These are phyloP conservation scores for Chytridium lagenaria DNA, from an alignment of 371 early-diverging fungal genomes.

Conservation along the genomic window DNA sequence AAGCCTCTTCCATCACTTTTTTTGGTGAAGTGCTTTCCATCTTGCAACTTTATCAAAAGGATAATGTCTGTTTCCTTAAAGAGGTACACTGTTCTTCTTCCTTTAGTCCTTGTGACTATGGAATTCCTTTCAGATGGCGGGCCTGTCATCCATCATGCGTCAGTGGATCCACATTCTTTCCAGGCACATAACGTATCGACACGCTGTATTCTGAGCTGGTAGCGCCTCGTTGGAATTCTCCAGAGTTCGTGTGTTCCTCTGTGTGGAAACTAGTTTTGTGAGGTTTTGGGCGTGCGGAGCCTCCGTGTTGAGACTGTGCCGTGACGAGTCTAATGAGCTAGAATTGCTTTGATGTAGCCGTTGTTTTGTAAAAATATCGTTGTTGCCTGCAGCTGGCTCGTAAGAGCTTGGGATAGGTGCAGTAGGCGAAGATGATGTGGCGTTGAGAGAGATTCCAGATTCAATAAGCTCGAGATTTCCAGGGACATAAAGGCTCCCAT, in stretches of 20 bases:
- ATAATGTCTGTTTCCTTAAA: constrained; percentile 23
- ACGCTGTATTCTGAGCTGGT: neutral
- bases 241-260: neutral
- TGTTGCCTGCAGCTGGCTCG: neutral
- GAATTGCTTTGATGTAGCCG: neutral
- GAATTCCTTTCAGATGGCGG: constrained; percentile 3
- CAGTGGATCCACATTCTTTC: neutral
- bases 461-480: constrained; percentile 6
- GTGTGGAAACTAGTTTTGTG: neutral
- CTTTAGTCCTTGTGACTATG: constrained; percentile 14
- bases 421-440: neutral
- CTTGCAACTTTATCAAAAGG: constrained; percentile 28
- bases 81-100: constrained; percentile 22
- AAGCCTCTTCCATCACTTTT: constrained; percentile 24
- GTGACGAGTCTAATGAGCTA: neutral
- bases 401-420: too few species aligned
- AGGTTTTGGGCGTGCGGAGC: neutral
- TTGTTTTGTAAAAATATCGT: neutral
- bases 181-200: neutral
- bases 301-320: neutral
- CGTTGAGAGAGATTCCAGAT: constrained; percentile 11
- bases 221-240: neutral
- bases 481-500: neutral
- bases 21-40: constrained; percentile 23
- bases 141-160: constrained; percentile 30